A percentile compares a stretch with the other conserved stretches of the same genome.
phyloP scores from a whole-genome alignment of 805 yeast species.

The Lipomyces chichibuensis region DNA sequence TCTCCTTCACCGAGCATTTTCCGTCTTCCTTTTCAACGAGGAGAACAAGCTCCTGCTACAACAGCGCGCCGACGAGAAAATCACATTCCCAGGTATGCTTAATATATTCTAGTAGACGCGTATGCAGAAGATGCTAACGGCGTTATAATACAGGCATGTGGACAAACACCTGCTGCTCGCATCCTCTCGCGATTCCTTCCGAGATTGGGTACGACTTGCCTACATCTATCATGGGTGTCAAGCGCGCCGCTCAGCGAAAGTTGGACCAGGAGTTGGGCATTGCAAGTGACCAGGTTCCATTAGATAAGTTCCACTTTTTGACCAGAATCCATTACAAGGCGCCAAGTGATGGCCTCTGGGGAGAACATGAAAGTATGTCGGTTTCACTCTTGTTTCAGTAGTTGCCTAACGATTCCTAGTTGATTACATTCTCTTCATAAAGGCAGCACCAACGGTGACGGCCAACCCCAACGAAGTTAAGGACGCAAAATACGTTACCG shows the following conservation, averaged over 20 bases:
- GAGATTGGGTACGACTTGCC: conserved; percentile 73
- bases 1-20: conserved; percentile 90
- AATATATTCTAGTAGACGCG: neutral
- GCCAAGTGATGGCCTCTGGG: conserved; percentile 79
- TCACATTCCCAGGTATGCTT: conserved; percentile 74
- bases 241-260: conserved; percentile 88
- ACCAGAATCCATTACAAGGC: conserved; percentile 96
- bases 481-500: conserved; percentile 74
- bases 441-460: conserved; percentile 54
- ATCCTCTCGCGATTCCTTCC: conserved; percentile 80
- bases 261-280: conserved; percentile 93
- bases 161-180: conserved; percentile 99
- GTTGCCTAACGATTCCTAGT: conserved; percentile 41
- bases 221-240: conserved; percentile 74
- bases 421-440: conserved; percentile 86
- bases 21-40: conserved; percentile 87
- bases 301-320: conserved; percentile 73
- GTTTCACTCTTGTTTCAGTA: neutral
- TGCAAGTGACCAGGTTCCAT: conserved; percentile 49
- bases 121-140: neutral
- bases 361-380: conserved; percentile 77
- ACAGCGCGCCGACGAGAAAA: conserved; percentile 94
- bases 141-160: conserved; percentile 58
- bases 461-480: conserved; percentile 84
- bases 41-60: conserved; percentile 79